phyloP scores from a whole-genome alignment of 768 basidiomycete species.

The Leccinum sublutescens region DNA sequence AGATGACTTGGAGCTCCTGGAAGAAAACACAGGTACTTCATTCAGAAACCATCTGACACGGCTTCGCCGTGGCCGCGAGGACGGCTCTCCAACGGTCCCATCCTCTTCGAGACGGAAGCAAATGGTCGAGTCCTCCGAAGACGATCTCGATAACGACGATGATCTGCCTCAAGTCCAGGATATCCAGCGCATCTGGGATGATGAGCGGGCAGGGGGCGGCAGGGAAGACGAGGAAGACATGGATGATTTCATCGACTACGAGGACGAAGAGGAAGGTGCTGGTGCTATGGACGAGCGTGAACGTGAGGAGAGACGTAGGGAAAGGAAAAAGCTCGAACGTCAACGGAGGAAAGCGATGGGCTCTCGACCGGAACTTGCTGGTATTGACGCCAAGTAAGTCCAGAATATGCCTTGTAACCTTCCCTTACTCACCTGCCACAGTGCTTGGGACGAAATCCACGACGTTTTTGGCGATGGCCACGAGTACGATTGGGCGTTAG shows the following conservation, averaged over 20 bases:
- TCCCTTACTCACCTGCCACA: constrained; percentile 33
- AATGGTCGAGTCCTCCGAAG: constrained; percentile 72
- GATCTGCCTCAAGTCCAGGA: constrained; percentile 52
- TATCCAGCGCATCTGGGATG: constrained; percentile 77
- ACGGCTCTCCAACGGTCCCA: constrained; percentile 63
- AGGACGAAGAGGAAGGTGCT: constrained; percentile 78
- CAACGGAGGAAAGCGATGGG: constrained; percentile 65
- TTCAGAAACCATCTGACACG: constrained; percentile 75
- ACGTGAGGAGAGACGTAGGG: constrained; percentile 69
- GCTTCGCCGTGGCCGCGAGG: constrained; percentile 70
- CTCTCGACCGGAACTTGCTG: constrained; percentile 68
- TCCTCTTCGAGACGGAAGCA: constrained; percentile 59
- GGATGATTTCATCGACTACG: constrained; percentile 76
- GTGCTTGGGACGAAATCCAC: constrained; percentile 83
- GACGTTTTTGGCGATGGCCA: constrained; percentile 57
- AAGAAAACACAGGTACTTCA: constrained; percentile 81
- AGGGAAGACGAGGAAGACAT: constrained; percentile 61
- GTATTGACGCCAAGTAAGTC: constrained; percentile 80
- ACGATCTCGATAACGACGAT: constrained; percentile 63
- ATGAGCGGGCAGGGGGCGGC: constrained; percentile 51
- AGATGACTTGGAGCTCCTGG: constrained; percentile 76
- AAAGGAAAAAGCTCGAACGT: constrained; percentile 59
- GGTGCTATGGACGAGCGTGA: constrained; percentile 76
- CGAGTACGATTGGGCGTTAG: constrained; percentile 94
- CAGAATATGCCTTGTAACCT: not conserved